Base-by-base conservation (phyloP, 768 basidiomycete genomes). In the Naganishia antarctica region DNA sequence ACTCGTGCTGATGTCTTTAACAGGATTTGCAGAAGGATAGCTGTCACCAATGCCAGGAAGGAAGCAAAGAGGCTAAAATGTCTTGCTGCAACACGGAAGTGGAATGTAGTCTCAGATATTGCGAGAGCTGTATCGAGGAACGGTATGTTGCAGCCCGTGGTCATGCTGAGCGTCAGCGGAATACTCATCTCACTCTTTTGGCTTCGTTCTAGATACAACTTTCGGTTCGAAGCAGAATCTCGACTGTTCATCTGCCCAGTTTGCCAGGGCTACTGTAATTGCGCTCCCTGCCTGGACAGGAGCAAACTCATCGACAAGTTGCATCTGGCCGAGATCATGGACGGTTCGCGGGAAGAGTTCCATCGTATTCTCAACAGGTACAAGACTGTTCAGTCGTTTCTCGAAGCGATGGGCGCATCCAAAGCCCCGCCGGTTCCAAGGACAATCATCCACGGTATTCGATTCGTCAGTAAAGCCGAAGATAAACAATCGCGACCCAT, bases 261-360 rank as follows among this genome's bases (percentile, higher is more conserved):
- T 8, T 77, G 75, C 62, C 71, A 66, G 63, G 71, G 73, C 23
- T 68, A 69, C 64, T 77, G 75, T 62, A 73, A 75, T 45, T 77
- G 75, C 61, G 63, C 70, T 15, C 64, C 62, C 26, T 76, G 75
- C 49, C 66, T 76, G 9, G 59, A 70, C 28, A 72, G 71, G 46
- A 70, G 71, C 15, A 67, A 71, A 26, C 68, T 76, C 3, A 46
- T 63, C 45, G 50, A 62, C 4, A 37, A 58, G 21, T 31, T 67
- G 18, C 45, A 60, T 28, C 57, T 61, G 1, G 34, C 46, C n/a
- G 59, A 65, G 40, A 61, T 57, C 53, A 57, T 57, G 53, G 31
- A 34, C 37, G 53, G 53, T 21, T 23, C 44, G 28, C 46, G 16
- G 12, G 61, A 48, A 26, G 45, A 64, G 37, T 29, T 59, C n/a